Conservation (phyloP, 1,284 basidiomycete species). For the Afroboletus lepidellus region DNA sequence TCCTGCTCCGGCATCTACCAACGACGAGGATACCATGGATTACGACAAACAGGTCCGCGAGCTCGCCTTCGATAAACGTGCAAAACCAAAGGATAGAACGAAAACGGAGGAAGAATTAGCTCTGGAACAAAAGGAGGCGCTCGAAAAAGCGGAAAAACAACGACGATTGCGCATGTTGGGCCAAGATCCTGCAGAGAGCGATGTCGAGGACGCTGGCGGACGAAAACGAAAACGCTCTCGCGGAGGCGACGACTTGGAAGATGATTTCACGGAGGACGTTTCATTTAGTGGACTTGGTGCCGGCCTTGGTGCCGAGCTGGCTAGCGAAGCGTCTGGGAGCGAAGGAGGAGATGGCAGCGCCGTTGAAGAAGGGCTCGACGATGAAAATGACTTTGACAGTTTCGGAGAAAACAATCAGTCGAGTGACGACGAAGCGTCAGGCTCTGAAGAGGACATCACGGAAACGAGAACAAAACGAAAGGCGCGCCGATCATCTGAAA, state of each 20-base stretch:
- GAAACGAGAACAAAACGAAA: slow-evolving; percentile 36
- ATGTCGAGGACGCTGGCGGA: slow-evolving; percentile 48
- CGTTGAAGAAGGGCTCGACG: slow-evolving; percentile 42
- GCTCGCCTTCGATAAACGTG: slow-evolving; percentile 90
- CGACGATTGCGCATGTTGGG: slow-evolving; percentile 88
- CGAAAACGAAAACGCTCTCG: slow-evolving; percentile 47
- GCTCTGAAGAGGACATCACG: slow-evolving; percentile 42
- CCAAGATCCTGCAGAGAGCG: slow-evolving; percentile 61
- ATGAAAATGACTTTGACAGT: slow-evolving; percentile 37
- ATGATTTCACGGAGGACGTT: slow-evolving; percentile 75
- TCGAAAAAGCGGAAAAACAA: slow-evolving; percentile 84
- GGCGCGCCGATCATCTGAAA: slow-evolving; percentile 32
- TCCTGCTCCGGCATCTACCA: slow-evolving; percentile 3
- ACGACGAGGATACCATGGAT: slow-evolving; percentile 41
- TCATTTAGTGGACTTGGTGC: slow-evolving; percentile 48
- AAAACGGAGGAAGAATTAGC: slow-evolving; percentile 97
- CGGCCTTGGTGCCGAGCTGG: slow-evolving; percentile 43
- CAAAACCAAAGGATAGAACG: slow-evolving; percentile 92
- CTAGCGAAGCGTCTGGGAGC: slow-evolving; percentile 19
- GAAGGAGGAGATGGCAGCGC: slow-evolving; percentile 45
- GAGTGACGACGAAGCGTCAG: slow-evolving; percentile 34
- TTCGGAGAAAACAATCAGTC: slow-evolving; percentile 37
- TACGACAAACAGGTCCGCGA: slow-evolving; percentile 94
- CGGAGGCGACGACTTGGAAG: slow-evolving; percentile 87
- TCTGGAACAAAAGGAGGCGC: slow-evolving; percentile 80